Evolutionary conservation across 1,139 yeast genomes (phyloP).

Genomic region (Nakaseomyces bracarensis): DNA sequence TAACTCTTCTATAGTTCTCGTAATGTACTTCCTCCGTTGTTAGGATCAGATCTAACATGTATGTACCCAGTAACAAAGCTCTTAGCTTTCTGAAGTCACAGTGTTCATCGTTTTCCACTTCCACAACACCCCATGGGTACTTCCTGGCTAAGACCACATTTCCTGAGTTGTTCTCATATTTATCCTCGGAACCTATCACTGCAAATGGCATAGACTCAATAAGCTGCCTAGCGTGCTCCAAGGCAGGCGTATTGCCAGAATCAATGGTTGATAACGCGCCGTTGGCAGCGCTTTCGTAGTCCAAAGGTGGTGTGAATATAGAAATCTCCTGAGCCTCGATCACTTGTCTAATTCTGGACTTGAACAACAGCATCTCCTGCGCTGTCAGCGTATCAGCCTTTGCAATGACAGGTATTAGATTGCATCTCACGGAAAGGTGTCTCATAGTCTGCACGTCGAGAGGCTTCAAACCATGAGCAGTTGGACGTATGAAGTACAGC

Average conservation of each 20-base stretch:
- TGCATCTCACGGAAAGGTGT: constrained; percentile 77
- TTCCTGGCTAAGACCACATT: constrained; percentile 79
- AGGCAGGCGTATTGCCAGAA: constrained; percentile 43
- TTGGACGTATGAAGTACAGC: constrained; percentile 88
- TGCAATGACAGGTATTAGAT: constrained; percentile 90
- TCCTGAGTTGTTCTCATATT: constrained; percentile 70
- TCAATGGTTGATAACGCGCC: constrained; percentile 50
- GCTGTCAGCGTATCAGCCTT: constrained; percentile 90
- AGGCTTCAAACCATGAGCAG: constrained; percentile 92
- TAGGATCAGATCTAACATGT: constrained; percentile 80
- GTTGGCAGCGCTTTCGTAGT: constrained; percentile 19
- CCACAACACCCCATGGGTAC: constrained; percentile 97
- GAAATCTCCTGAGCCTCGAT: constrained; percentile 87
- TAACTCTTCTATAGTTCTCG: constrained; percentile 76
- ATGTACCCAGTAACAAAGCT: constrained; percentile 79
- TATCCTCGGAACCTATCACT: constrained; percentile 83
- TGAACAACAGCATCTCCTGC: constrained; percentile 70
- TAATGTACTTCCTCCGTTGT: constrained; percentile 91
- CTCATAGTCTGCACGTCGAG: constrained; percentile 92
- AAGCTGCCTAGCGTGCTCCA: constrained; percentile 73
- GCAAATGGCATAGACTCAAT: constrained; percentile 94
- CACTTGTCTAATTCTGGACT: constrained; percentile 79
- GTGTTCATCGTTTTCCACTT: constrained; percentile 91
- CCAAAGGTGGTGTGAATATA: constrained; percentile 75
- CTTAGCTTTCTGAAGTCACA: constrained; percentile 93